Conservation (phyloP, 1,284 basidiomycete genomes). For the Trametes pubescens region DNA sequence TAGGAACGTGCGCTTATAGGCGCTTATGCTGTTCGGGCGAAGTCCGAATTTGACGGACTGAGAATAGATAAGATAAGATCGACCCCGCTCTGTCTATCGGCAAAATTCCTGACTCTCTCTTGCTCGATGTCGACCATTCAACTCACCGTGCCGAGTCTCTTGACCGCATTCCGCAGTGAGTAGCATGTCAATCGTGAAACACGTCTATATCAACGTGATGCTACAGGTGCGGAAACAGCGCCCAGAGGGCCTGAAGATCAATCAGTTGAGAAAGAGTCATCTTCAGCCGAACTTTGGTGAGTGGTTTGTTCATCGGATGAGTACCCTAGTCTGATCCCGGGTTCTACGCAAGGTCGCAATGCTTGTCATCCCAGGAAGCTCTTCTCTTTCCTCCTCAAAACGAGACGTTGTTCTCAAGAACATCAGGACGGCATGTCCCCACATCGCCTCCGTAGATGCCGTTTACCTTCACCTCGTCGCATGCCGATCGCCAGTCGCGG, state of each 20-base stretch:
- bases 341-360: constrained; percentile 44
- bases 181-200: neutral
- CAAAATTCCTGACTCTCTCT: constrained; percentile 13
- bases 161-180: neutral
- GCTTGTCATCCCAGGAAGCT: constrained; percentile 77
- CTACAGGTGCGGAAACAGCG: neutral
- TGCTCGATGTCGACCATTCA: constrained; percentile 27
- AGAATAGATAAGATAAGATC: constrained; percentile 16
- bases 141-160: neutral
- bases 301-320: neutral
- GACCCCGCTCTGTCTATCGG: constrained; percentile 1
- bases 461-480: constrained; percentile 91
- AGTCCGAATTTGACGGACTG: no score
- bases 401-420: constrained; percentile 72
- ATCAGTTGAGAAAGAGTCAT: neutral
- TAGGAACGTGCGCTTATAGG: no score
- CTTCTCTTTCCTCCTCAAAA: constrained; percentile 76
- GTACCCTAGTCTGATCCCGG: neutral
- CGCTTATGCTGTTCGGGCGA: no score
- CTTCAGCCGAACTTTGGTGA: neutral
- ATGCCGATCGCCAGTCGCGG: constrained; percentile 55
- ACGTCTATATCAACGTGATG: neutral
- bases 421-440: constrained; percentile 63
- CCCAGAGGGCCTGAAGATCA: neutral
- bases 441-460: constrained; percentile 79